These are phyloP conservation scores for Ceratocystis cacaofunesta DNA, from an alignment of 2,329 filamentous ascomycete genomes.

Conservation along the genomic window DNA sequence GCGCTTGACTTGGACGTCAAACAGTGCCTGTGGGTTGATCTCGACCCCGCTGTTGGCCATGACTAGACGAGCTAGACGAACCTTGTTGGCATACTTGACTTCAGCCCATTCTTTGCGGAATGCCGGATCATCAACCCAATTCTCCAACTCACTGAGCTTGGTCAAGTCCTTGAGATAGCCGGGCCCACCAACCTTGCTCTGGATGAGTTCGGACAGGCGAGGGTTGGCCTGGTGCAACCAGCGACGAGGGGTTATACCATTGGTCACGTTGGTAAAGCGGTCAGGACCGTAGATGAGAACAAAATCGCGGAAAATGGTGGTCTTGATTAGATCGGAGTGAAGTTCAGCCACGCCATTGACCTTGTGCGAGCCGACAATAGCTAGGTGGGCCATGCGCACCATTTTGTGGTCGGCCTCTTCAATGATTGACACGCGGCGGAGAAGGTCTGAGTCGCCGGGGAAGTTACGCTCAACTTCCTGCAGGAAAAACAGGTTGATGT, in stretches of 20 bases:
- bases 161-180: slow-evolving; percentile 86
- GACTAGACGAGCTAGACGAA: slow-evolving; percentile 81
- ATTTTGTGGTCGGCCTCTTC: slow-evolving; percentile 96
- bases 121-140: slow-evolving; percentile 66
- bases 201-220: slow-evolving; percentile 77
- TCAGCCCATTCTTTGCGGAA: slow-evolving; percentile 93
- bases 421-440: slow-evolving; percentile 84
- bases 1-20: slow-evolving; percentile 96
- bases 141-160: slow-evolving; percentile 69
- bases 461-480: slow-evolving; percentile 82
- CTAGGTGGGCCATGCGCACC: slow-evolving; percentile 92
- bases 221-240: slow-evolving; percentile 98
- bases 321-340: slow-evolving; percentile 95
- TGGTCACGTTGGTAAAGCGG: slow-evolving; percentile 98
- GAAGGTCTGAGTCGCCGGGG: slow-evolving; percentile 75
- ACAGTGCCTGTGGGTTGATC: slow-evolving; percentile 77
- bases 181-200: slow-evolving; percentile 69
- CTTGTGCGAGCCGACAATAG: slow-evolving; percentile 95
- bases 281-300: slow-evolving; percentile 87
- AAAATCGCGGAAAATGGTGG: slow-evolving; percentile 99
- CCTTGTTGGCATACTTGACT: slow-evolving; percentile 95
- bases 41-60: slow-evolving; percentile 62
- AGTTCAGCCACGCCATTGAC: slow-evolving; percentile 97
- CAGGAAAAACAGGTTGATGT: slow-evolving; percentile 91
- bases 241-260: slow-evolving; percentile 86